Percentiles rank a stretch among this genome's conserved stretches.
These are phyloP conservation scores for Inga leiocalycina DNA, from an alignment of 306 rosid species.

Conservation along the genomic window DNA sequence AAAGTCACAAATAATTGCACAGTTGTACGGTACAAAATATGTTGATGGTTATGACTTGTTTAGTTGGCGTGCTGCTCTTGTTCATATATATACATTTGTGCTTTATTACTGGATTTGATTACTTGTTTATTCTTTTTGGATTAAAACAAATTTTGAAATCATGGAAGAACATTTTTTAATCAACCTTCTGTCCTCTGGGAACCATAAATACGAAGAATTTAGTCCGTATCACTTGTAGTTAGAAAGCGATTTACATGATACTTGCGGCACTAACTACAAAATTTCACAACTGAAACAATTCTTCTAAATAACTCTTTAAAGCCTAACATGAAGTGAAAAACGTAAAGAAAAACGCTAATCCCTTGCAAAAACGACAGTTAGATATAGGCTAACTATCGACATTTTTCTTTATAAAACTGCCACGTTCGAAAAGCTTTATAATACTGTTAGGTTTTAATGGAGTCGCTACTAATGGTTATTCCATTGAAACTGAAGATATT, in stretches of 20 bases:
- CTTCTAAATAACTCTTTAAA: neutral
- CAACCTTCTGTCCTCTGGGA: neutral
- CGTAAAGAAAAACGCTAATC: neutral
- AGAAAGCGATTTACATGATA: neutral
- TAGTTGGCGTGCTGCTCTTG: neutral
- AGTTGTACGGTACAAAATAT: neutral
- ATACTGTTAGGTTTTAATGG: neutral
- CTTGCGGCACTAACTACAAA: neutral
- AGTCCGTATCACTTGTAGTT: neutral
- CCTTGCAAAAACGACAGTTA: neutral
- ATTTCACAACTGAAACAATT: neutral
- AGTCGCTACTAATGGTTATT: too few species aligned
- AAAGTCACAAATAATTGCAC: neutral
- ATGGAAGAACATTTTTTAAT: neutral
- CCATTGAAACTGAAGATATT: too few species aligned
- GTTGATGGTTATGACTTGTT: neutral
- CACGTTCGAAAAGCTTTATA: too few species aligned
- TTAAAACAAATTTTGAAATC: neutral
- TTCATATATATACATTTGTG: conserved; percentile 12
- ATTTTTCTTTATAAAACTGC: too few species aligned
- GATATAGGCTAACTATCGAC: neutral
- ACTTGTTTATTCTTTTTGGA: neutral
- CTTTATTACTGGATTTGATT: neutral
- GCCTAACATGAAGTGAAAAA: neutral
- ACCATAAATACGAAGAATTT: neutral